Evolutionary conservation across 1,284 basidiomycete genomes (phyloP), one percentile per base, ranked within the genome.

Genomic region (Ustilago sp.): DNA sequence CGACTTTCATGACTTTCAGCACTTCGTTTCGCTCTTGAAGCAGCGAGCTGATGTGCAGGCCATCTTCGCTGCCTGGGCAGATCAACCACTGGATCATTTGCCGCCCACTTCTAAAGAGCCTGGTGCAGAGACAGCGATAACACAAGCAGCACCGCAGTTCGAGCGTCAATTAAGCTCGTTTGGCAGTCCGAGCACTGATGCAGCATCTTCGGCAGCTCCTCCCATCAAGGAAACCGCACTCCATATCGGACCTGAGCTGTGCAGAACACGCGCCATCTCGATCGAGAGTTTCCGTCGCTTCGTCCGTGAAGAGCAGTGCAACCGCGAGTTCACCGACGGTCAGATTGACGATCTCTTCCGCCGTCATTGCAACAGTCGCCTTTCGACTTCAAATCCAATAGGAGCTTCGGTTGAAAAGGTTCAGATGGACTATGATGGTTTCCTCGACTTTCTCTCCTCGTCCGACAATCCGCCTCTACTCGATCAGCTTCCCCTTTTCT

Each of bases 11-110:
- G 92, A 93, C 70, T 98, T 98, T 84, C 92, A 92, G 73, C 88
- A 88, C 15, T 95, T 98, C 73, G 93, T 98, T 76, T 93, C 92
- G 83, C 88, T 92, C 8, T 89, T 97, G 60, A 96, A 96, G 84
- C 89, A 90, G 2, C 89, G 95, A 23, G 91, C 92, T 0, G 96
- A 98, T 74, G 87, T 98, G 2, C 91, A 93, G 59, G 81, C 87
- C 2, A 84, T 88, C 59, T 86, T 86, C 66, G 58, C 64, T 3
- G 54, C 55, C 11, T 67, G 70, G 74, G 79, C 81, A 0, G 81
- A 81, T 55, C 48, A 60, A 17, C 50, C 58, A 2, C 45, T 70
- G 7, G 36, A 60, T 23, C 60, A 48, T n/a, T 58, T 52, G 52
- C 47, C 50, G 7, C 55, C 48, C 15, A 35, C 41, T 31, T 11